Evolutionary conservation across 2,329 filamentous ascomycete species (phyloP), one percentile per base, ranked within the genome.

Genomic region (Pseudocercospora musae): DNA sequence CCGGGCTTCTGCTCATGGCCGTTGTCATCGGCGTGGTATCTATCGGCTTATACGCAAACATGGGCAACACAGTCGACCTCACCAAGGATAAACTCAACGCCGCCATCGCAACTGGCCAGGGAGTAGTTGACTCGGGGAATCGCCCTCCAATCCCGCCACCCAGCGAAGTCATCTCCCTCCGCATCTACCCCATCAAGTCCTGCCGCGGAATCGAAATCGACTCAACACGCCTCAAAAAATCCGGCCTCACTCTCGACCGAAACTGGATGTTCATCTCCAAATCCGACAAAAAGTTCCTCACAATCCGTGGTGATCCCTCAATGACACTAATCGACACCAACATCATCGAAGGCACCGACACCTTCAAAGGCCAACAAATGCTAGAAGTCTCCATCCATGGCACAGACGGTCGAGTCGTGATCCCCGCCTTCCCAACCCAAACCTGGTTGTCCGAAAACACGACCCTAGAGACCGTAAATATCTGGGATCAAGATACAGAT

Each of bases 141-240:
- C 65, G 64, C 13, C 73, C 74, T 18, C 72, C 72, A 1, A 69
- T 75, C 15, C 74, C 74, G 18, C 73, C 74, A 29, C 72, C 73
- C 2, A 79, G 78, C 0, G 74, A 79, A 52, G 75, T 82, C 40
- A 76, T 77, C n/a, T 75, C 75, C 3, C 76, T 88, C 10, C 81
- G 81, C 60, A 79, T 88, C 68, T 88, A 88, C 71, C 86, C 86
- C 11, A 84, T 89, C 69, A 89, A 89, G 71, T 88, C 86, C 63
- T 89, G 87, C 68, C 84, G 87, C 50, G 86, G 86, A 9, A 79
- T 89, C 67, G 78, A 81, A 44, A 76, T 88, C 9, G 72, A 80
- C 15, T 80, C 78, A 2, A 80, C 84, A 1, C 78, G 76, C 4
- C 77, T 89, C 0, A 77, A 82, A 33, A 80, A 79, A 50, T 81